Evolutionary conservation across 108 stramenopile genomes (phyloP).

Genomic region (Chaetoceros tenuissimus): DNA sequence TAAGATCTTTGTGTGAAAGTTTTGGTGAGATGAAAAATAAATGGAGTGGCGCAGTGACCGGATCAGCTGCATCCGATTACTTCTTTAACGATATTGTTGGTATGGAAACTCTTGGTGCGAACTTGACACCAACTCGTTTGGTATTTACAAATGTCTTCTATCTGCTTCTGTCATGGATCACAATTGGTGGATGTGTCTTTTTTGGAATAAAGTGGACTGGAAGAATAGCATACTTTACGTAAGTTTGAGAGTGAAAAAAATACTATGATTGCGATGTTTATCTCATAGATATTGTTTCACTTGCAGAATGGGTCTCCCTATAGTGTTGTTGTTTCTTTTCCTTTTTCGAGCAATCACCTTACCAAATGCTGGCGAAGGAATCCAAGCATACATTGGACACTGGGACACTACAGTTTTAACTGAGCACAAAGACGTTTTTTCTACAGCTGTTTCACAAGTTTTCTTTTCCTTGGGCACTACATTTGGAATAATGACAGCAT

Average conservation of each 20-base stretch:
- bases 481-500: conserved; percentile 61
- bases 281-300: too few species aligned
- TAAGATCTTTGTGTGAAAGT: conserved; percentile 38
- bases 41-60: conserved; percentile 19
- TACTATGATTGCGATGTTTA: too few species aligned
- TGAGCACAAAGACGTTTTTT: conserved; percentile 40
- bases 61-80: conserved; percentile 28
- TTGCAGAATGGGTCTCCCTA: conserved; percentile 48
- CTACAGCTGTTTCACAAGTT: conserved; percentile 51
- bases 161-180: conserved; percentile 27
- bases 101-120: conserved; percentile 27
- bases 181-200: conserved; percentile 36
- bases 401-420: conserved; percentile 38
- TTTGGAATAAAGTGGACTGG: conserved; percentile 51
- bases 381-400: conserved; percentile 46
- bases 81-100: conserved; percentile 44
- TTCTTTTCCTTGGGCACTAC: conserved; percentile 50
- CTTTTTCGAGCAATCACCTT: conserved; percentile 33
- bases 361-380: conserved; percentile 27
- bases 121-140: conserved; percentile 34
- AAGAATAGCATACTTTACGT: conserved; percentile 43
- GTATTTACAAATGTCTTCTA: conserved; percentile 41
- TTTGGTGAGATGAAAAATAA: conserved; percentile 27
- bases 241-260: too few species aligned
- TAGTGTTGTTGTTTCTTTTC: conserved; percentile 45